Evolutionary conservation across 768 basidiomycete genomes (phyloP).

Genomic region (Arthromyces matolae): DNA sequence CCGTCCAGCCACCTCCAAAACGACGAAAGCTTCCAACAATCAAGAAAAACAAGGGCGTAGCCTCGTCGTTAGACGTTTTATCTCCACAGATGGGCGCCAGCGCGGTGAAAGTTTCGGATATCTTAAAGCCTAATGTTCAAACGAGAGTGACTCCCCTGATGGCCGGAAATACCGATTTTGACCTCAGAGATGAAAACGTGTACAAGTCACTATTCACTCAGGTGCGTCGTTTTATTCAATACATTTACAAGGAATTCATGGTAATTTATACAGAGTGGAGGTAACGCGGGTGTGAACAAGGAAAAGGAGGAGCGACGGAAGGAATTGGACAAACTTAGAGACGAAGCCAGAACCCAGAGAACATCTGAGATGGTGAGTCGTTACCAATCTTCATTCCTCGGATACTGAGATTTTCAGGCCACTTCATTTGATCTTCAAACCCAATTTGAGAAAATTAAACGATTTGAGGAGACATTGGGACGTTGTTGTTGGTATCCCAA

Average conservation of each 20-base stretch:
- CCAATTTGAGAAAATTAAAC: constrained; percentile 56
- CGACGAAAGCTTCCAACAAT: constrained; percentile 61
- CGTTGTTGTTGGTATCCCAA: constrained; percentile 42
- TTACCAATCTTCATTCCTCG: background rate
- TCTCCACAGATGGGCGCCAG: constrained; percentile 24
- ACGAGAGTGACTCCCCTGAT: constrained; percentile 38
- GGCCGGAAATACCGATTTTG: constrained; percentile 53
- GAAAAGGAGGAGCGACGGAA: constrained; percentile 67
- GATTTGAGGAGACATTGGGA: constrained; percentile 57
- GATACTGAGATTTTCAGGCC: constrained; percentile 33
- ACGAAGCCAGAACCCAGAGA: constrained; percentile 61
- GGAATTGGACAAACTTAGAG: constrained; percentile 65
- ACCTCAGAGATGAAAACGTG: constrained; percentile 57
- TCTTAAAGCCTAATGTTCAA: constrained; percentile 23
- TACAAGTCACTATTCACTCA: constrained; percentile 62
- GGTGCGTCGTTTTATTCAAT: constrained; percentile 31
- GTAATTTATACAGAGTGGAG: constrained; percentile 32
- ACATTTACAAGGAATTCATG: too few relatives aligned
- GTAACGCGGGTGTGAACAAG: constrained; percentile 40
- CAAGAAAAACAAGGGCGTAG: constrained; percentile 54
- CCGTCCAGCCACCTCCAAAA: constrained; percentile 27
- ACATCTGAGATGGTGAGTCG: constrained; percentile 49
- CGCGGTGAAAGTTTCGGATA: constrained; percentile 22
- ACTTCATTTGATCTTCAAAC: constrained; percentile 53
- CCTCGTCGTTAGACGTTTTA: constrained; percentile 22